Evolutionary conservation across 306 rosid genomes (phyloP), one percentile per base, ranked within the genome.

Genomic region (Medicago ruthenica): DNA sequence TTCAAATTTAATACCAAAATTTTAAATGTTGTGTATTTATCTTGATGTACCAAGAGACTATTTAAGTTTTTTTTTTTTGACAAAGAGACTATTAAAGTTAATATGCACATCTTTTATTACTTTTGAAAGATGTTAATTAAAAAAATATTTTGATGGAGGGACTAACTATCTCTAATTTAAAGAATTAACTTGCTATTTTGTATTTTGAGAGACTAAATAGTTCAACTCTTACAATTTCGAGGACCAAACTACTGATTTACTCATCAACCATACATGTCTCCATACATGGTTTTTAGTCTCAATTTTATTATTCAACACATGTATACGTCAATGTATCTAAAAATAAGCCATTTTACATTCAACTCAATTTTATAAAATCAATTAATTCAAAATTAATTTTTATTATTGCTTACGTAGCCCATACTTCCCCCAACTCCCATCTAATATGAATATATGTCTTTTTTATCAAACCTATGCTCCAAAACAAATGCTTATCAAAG

Each of bases 401-500:
- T 8, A 17, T 53, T 7, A 17, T 17, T 53, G 31, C 31, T 27
- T 24, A 24, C 27, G 27, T 24, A 18, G 27, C 62, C 13, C 71
- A 47, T 55, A 55, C 31, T 53, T 20, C 27, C 63, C 53, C 39
- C 21, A 63, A 24, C 37, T 5, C 20, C 64, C 2, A 18, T 50
- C 12, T 67, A 54, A 22, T 24, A 7, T 62, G 12, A 34, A 55
- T 7, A 39, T 13, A 64, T 36, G 6, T 51, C 74, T 36, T 73
- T 73, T 17, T 47, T 21, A 80, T 24, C 61, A 69, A 45, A 77
- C 75, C 47, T 53, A 24, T 67, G 60, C 75, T 57, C n/a, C 58
- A 37, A 67, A 55, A 77, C 75, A 54, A 55, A 64, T 51, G 65
- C 73, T 64, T 54, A 76, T 76, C 44, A 66, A 66, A 65, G 17